Percentiles rank a stretch among this genome's conserved stretches.
Conservation (phyloP, 805 yeast species). For the Yamadazyma ubonensis region DNA sequence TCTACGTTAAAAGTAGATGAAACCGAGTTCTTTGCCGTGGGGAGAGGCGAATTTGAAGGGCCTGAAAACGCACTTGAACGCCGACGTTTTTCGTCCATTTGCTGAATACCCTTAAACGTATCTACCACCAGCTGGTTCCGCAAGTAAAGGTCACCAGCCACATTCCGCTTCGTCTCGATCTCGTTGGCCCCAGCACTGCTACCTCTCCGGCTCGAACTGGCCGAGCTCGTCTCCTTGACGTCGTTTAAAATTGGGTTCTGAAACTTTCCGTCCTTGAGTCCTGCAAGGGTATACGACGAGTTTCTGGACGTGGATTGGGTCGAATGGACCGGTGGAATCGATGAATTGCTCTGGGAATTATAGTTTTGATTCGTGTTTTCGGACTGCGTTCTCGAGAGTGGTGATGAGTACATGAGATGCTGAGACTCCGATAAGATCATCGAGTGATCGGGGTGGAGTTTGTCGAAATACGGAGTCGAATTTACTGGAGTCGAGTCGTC, state of each 20-base stretch:
- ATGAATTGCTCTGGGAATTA: no score
- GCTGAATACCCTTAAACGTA: slow-evolving; percentile 43
- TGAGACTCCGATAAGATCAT: slow-evolving; percentile 33
- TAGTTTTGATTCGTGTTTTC: background rate
- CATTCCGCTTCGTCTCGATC: slow-evolving; percentile 45
- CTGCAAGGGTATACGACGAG: slow-evolving; percentile 22
- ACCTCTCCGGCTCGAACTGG: slow-evolving; percentile 28
- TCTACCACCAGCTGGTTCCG: slow-evolving; percentile 42
- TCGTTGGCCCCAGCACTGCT: slow-evolving; percentile 39
- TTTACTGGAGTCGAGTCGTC: slow-evolving; percentile 25
- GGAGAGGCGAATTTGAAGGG: slow-evolving; percentile 13
- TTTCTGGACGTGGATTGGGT: slow-evolving; percentile 13
- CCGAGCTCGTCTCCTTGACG: slow-evolving; percentile 28
- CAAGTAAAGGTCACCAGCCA: slow-evolving; percentile 44
- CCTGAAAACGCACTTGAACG: slow-evolving; percentile 27
- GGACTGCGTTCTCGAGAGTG: slow-evolving; percentile 11
- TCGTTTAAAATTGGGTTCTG: slow-evolving; percentile 31
- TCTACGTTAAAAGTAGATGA: no score
- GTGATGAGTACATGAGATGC: slow-evolving; percentile 4
- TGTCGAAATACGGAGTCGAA: slow-evolving; percentile 1
- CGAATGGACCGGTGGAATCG: slow-evolving; percentile 7
- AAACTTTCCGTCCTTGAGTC: slow-evolving; percentile 28
- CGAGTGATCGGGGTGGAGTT: slow-evolving; percentile 21
- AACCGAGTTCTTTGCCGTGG: slow-evolving; percentile 20
- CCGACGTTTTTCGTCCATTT: slow-evolving; percentile 40